phyloP scores from a whole-genome alignment of 108 stramenopile species.

The Skeletonema potamos region DNA sequence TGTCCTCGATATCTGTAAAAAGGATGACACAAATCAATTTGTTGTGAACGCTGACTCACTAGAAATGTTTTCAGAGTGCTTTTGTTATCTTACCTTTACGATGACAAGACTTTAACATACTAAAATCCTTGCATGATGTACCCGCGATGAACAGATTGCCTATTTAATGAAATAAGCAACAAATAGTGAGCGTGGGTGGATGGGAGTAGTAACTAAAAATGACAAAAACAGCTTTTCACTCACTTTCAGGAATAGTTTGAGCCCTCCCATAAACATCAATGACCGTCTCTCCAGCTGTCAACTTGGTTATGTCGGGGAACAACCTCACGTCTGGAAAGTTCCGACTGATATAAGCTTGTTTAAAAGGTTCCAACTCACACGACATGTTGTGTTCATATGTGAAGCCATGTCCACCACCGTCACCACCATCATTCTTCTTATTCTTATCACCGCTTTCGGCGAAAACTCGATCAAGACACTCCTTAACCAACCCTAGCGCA shows the following conservation, averaged over 20 bases:
- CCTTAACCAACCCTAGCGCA: conserved; percentile 56
- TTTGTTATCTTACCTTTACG: conserved; percentile 27
- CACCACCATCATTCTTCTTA: not conserved
- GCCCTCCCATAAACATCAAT: conserved; percentile 65
- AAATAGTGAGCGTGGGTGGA: not conserved
- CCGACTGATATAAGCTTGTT: conserved; percentile 69
- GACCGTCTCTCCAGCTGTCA: conserved; percentile 45
- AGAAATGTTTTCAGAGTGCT: not conserved
- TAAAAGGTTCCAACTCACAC: conserved; percentile 79
- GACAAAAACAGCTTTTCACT: not conserved
- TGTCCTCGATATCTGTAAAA: conserved; percentile 69
- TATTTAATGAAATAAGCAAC: not conserved
- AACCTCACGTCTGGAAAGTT: conserved; percentile 56
- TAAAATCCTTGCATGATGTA: conserved; percentile 77
- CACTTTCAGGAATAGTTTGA: conserved; percentile 44
- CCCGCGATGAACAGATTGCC: conserved; percentile 73
- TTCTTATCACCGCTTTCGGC: no score
- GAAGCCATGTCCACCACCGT: conserved; percentile 9
- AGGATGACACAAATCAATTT: not conserved
- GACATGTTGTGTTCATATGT: conserved; percentile 57
- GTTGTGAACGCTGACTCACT: not conserved
- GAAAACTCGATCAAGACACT: conserved; percentile 39
- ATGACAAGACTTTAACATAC: conserved; percentile 53
- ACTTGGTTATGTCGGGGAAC: conserved; percentile 72
- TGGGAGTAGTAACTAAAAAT: not conserved